phyloP scores from a whole-genome alignment of 2,329 filamentous ascomycete genomes.

The Zelopaecilomyces penicillatus region DNA sequence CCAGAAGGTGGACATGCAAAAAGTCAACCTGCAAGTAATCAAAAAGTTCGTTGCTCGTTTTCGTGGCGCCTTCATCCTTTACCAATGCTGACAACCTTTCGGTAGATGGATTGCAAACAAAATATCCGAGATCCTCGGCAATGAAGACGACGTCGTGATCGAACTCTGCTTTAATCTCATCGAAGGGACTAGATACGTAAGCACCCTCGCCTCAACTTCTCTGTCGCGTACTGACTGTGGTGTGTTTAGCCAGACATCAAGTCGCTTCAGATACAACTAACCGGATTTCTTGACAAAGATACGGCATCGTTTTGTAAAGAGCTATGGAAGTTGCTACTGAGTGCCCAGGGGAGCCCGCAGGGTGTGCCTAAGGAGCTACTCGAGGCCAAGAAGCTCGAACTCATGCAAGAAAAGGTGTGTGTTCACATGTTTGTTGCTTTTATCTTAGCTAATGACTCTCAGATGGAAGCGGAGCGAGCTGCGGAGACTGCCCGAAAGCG shows the following conservation, averaged over 20 bases:
- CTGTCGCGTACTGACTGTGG: slow-evolving; percentile 29
- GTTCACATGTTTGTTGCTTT: neutral
- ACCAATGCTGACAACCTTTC: slow-evolving; percentile 7
- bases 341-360: slow-evolving; percentile 78
- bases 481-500: slow-evolving; percentile 66
- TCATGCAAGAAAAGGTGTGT: slow-evolving; percentile 85
- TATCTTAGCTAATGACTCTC: neutral
- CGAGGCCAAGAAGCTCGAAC: slow-evolving; percentile 90
- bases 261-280: slow-evolving; percentile 85
- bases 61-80: slow-evolving; percentile 2
- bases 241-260: slow-evolving; percentile 80
- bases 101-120: slow-evolving; percentile 84
- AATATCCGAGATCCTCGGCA: slow-evolving; percentile 80
- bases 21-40: slow-evolving; percentile 96
- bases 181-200: slow-evolving; percentile 67
- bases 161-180: slow-evolving; percentile 67
- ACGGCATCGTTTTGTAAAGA: slow-evolving; percentile 86
- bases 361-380: slow-evolving; percentile 91
- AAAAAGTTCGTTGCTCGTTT: slow-evolving; percentile 61
- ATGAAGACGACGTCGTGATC: slow-evolving; percentile 91
- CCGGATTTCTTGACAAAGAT: slow-evolving; percentile 90
- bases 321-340: slow-evolving; percentile 83
- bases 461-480: slow-evolving; percentile 77
- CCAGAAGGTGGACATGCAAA: slow-evolving; percentile 92
- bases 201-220: slow-evolving; percentile 10